These are phyloP conservation scores for Cryptococcus wingfieldii DNA, from an alignment of 1,284 basidiomycete genomes.

Conservation along the genomic window DNA sequence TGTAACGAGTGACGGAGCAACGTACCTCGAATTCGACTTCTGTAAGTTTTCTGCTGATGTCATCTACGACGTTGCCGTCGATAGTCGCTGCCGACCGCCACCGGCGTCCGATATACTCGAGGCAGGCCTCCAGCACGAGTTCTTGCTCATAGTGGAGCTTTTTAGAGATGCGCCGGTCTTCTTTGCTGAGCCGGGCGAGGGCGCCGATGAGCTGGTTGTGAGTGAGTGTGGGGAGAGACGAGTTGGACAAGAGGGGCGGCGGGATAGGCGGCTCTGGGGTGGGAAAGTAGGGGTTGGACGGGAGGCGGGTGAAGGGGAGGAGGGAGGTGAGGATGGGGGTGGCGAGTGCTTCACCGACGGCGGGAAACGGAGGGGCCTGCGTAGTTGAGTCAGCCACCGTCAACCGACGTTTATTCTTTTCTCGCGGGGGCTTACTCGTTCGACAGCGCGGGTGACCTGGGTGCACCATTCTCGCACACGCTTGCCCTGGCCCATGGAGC, in stretches of 20 bases:
- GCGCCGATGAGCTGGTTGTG: slow-evolving; percentile 28
- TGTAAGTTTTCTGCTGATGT: slow-evolving; percentile 25
- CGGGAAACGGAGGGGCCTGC: not conserved
- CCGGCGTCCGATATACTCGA: slow-evolving; percentile 32
- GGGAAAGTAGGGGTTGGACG: slow-evolving; percentile 9
- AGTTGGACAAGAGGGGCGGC: slow-evolving; percentile 12
- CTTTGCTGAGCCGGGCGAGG: slow-evolving; percentile 17
- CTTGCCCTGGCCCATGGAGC: slow-evolving; percentile 12
- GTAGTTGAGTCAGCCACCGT: not conserved
- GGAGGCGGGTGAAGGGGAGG: slow-evolving; percentile 22
- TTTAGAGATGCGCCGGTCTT: slow-evolving; percentile 1
- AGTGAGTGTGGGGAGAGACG: slow-evolving; percentile 15
- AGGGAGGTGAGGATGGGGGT: slow-evolving; percentile 10
- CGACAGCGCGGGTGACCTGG: slow-evolving; percentile 10
- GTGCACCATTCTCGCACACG: slow-evolving; percentile 25
- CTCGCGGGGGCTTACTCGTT: not conserved
- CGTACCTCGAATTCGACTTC: slow-evolving; percentile 40
- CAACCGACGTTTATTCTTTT: too few relatives aligned
- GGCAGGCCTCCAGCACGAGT: slow-evolving; percentile 23
- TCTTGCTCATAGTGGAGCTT: slow-evolving; percentile 9
- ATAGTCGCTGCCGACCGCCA: slow-evolving; percentile 17
- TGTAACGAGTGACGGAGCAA: not conserved
- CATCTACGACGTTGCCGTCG: slow-evolving; percentile 14
- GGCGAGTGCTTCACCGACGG: not conserved
- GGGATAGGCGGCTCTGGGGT: slow-evolving; percentile 12